phyloP scores from a whole-genome alignment of 73 alveolate genomes.

The Breviolum minutum region DNA sequence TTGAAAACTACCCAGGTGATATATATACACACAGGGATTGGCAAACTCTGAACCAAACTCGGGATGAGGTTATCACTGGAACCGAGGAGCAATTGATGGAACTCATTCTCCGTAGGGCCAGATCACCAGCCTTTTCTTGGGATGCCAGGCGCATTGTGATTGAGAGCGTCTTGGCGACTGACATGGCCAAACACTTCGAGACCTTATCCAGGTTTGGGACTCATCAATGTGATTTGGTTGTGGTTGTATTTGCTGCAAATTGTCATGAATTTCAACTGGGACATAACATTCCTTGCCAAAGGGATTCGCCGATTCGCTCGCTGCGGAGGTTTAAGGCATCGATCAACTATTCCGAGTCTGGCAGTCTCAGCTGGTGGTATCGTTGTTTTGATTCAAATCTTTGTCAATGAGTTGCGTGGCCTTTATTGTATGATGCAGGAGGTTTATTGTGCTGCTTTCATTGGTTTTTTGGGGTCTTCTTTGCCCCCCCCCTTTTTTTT shows the following conservation, averaged over 20 bases:
- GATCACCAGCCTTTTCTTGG: not conserved
- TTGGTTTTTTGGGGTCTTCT: no score
- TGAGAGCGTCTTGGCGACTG: constrained; percentile 85
- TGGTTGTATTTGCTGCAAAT: not conserved
- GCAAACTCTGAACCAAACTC: no score
- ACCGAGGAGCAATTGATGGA: no score
- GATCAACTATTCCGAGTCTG: constrained; percentile 77
- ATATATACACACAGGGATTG: no score
- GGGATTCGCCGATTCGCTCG: not conserved
- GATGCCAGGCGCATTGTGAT: constrained; percentile 62
- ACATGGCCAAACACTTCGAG: constrained; percentile 84
- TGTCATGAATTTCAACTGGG: no score
- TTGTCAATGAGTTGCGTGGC: no score
- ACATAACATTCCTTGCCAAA: not conserved
- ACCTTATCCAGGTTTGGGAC: constrained; percentile 53
- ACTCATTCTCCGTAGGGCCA: no score
- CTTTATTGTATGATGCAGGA: no score
- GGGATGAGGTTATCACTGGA: no score
- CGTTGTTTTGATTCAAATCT: no score
- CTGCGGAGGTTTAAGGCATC: constrained; percentile 64
- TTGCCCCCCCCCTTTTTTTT: no score
- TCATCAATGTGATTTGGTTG: not conserved
- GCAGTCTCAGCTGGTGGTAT: not conserved
- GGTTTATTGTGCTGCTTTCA: no score
- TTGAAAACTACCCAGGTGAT: not conserved